These are phyloP conservation scores for Podila verticillata DNA, from an alignment of 192 early-diverging fungal species.

Conservation along the genomic window DNA sequence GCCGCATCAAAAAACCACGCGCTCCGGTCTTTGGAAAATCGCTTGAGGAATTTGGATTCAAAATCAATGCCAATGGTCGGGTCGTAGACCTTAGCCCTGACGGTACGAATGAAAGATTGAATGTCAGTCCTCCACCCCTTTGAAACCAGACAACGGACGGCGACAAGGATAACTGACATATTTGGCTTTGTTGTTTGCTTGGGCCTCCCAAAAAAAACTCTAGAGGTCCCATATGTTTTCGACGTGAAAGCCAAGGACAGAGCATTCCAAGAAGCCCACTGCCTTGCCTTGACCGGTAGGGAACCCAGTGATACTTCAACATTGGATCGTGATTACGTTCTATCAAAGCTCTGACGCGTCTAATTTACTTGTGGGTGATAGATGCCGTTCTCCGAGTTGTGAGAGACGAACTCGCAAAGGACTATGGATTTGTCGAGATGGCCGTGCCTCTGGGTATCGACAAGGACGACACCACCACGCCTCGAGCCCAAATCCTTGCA, in stretches of 20 bases:
- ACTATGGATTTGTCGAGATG: constrained; percentile 13
- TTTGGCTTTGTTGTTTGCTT: too few relatives aligned
- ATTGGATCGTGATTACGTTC: background rate
- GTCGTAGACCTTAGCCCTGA: constrained; percentile 9
- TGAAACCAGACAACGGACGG: background rate
- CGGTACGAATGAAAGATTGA: background rate
- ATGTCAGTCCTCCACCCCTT: background rate
- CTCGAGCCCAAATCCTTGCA: constrained; percentile 23
- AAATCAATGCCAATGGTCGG: constrained; percentile 12
- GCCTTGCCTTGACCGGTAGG: constrained; percentile 23
- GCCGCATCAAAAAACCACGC: constrained; percentile 19
- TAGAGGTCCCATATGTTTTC: constrained; percentile 27
- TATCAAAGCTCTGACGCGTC: background rate
- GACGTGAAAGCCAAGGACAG: constrained; percentile 42
- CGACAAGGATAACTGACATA: background rate
- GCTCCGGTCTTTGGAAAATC: constrained; percentile 15
- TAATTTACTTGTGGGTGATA: background rate
- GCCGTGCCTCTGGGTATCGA: constrained; percentile 27
- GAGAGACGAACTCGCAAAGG: constrained; percentile 12
- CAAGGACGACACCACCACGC: constrained; percentile 11
- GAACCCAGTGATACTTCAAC: background rate
- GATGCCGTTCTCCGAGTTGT: constrained; percentile 7
- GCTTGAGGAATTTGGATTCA: constrained; percentile 18
- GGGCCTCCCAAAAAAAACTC: too few relatives aligned
- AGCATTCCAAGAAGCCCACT: constrained; percentile 26